Conservation (phyloP, 1,284 basidiomycete species). For the Malassezia furfur region DNA sequence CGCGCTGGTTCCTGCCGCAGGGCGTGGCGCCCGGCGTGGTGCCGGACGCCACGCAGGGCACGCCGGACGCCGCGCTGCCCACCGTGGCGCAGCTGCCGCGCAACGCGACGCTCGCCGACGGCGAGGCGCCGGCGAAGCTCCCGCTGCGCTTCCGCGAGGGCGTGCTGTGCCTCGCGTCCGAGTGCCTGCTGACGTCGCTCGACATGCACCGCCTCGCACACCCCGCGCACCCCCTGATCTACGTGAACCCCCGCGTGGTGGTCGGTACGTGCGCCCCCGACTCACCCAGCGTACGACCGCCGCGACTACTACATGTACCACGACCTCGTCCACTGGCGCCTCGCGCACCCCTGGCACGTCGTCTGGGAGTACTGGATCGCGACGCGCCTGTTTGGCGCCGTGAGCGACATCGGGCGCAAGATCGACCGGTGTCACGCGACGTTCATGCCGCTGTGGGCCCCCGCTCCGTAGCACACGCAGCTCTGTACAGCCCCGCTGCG, state of each 20-base stretch:
- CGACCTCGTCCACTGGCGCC: slow-evolving; percentile 21
- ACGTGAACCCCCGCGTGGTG: slow-evolving; percentile 50
- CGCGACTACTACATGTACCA: slow-evolving; percentile 24
- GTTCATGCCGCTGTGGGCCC: neutral
- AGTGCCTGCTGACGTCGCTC: slow-evolving; percentile 56
- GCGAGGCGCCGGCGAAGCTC: slow-evolving; percentile 40
- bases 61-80: neutral
- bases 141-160: slow-evolving; percentile 53
- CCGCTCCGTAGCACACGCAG: neutral
- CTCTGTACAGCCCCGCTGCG: no score
- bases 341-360: slow-evolving; percentile 26
- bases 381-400: slow-evolving; percentile 25
- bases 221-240: slow-evolving; percentile 50
- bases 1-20: slow-evolving; percentile 49
- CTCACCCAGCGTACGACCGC: slow-evolving; percentile 22
- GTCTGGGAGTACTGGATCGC: slow-evolving; percentile 31
- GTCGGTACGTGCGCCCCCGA: neutral
- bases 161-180: slow-evolving; percentile 53
- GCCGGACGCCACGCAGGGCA: neutral
- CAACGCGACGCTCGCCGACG: neutral
- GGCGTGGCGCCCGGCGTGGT: neutral
- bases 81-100: neutral
- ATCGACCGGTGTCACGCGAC: slow-evolving; percentile 11
- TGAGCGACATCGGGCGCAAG: slow-evolving; percentile 21
- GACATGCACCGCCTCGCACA: slow-evolving; percentile 54